Base-by-base conservation (phyloP, 805 yeast species). In the Isabelozyma rhagii region DNA sequence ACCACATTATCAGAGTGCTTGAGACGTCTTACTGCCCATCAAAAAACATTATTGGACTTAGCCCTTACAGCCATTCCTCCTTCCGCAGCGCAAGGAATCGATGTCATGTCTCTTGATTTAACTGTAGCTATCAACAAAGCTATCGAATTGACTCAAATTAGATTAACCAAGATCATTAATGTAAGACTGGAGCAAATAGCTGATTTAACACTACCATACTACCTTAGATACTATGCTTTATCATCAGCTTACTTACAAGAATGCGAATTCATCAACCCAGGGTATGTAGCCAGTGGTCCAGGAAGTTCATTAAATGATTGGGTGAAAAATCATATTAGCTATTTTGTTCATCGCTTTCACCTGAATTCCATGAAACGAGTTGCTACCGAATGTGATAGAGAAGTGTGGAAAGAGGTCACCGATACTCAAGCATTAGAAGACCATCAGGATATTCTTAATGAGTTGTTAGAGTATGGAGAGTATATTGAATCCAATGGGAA, bases 351-450 rank as follows among this genome's bases (percentile, higher is more conserved):
- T 29, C 71, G 81, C 31, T 78, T 79, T 56, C 91, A 87, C 54
- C 74, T 75, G 44, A 71, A 72, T 13, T 73, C 79, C 25, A 63
- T 81, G 46, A 77, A 75, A 48, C 62, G 65, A 5, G 66, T 89
- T 27, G 70, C 78, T 5, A 61, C 61, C 4, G 69, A 74, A 14
- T 71, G 88, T 49, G 92, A 87, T 46, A 70, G 72, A 44, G 98
- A 92, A 55, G 71, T 71, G 18, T 93, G 98, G 98, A 82, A 80
- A 51, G 96, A 92, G 47, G 80, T 78, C 15, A 79, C 80, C n/a
- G 79, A 84, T 8, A 61, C 80, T 0, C 61, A 68, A 1, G 61
- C 62, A 0, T 63, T 83, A 25, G 25, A 39, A 5, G 52, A 47
- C 3, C 47, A 59, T 11, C 79, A 74, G 53, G 27, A 4, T 0